Conservation (phyloP, 306 rosid species). For the Gastrolobium villosum region DNA sequence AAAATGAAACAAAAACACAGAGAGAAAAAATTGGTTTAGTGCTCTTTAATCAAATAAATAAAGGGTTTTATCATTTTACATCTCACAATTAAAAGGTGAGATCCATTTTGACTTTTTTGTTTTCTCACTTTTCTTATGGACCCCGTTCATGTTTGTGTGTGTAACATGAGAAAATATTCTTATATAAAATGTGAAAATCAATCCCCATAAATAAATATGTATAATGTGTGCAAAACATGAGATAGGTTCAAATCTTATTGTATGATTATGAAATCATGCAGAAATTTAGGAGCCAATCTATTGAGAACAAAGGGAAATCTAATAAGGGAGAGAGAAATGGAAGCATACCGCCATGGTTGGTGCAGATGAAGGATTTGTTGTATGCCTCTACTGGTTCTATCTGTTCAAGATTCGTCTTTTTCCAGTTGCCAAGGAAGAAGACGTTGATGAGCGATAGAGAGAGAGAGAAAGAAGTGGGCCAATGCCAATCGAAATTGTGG, state of each 20-base stretch:
- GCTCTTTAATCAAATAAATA: not conserved
- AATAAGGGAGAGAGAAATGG: not conserved
- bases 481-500: not conserved
- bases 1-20: not conserved
- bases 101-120: too few relatives aligned
- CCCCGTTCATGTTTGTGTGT: too few relatives aligned
- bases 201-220: not conserved
- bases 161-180: too few relatives aligned
- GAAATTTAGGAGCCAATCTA: not conserved
- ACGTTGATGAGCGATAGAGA: not conserved
- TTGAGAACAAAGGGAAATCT: not conserved
- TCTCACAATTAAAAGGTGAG: too few relatives aligned
- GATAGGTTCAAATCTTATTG: not conserved
- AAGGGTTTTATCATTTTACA: too few relatives aligned
- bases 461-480: not conserved
- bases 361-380: not conserved
- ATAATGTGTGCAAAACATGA: not conserved
- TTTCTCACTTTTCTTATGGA: too few relatives aligned
- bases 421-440: not conserved
- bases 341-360: slow-evolving; percentile 57
- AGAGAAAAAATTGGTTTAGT: not conserved
- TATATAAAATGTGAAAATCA: too few relatives aligned
- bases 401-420: not conserved
- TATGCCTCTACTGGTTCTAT: not conserved
- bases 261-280: slow-evolving; percentile 28